Base-by-base conservation (phyloP, 1,139 yeast species). In the Hemisphaericaspora lyxosophila region DNA sequence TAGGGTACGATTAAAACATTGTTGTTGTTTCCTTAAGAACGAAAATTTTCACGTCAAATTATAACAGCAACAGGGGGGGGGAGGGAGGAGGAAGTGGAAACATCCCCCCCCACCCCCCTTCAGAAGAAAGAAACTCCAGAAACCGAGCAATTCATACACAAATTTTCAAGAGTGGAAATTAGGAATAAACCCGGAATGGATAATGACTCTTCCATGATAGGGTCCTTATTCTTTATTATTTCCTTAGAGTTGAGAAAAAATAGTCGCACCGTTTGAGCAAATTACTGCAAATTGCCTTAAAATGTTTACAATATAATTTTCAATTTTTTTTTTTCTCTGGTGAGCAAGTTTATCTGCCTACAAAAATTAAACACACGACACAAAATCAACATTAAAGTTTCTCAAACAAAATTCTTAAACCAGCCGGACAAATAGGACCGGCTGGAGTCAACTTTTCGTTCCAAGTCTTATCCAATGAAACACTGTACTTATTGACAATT, bases 401-500 rank as follows among this genome's bases (percentile, higher is more conserved):
- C 19, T 39, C 40, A 39, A 55, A 49, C 19, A 38, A 40, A 6
- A 58, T 19, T 34, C 46, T 49, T 35, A 59, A 43, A 17, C 39
- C 39, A 8, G 49, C 14, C 1, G 64, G 64, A 13, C 51, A 33
- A n/a, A 60, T 50, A 11, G 65, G 65, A 2, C 66, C 66, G 7
- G 63, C 60, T 15, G 80, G 75, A 2, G 85, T 78, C 38, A 78
- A 43, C 49, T 56, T 67, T 16, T 75, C 80, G n/a, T 50, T 46
- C 84, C 84, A 78, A 7, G 46, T 46, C 1, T 71, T 64, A 35
- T 71, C 74, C 31, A 73, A 41, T 1, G 41, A 27, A 38, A 80
- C 45, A 24, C 56, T 53, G 44, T 62, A 77, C 2, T 54, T 49
- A 19, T 43, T 52, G 13, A 79, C 41, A 22, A 78, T 49, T 34